Evolutionary conservation across 129 eudicot genomes (phyloP), one percentile per base, ranked within the genome.

Genomic region (Saussurea involucrata): DNA sequence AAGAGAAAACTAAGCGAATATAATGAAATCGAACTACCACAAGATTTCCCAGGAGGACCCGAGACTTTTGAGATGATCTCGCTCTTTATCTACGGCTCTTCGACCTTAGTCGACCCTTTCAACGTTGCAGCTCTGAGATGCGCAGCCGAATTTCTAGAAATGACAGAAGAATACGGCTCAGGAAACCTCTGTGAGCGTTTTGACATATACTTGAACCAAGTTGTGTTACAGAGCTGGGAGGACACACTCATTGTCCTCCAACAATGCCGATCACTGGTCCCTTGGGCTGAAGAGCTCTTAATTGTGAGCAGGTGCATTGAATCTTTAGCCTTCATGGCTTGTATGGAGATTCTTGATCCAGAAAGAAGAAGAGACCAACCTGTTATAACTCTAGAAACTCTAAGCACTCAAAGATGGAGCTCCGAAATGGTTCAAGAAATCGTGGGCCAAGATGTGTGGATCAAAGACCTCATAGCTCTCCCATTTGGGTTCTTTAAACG

Each of bases 261-360:
- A 46, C 88, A 85, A 72, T 87, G 89, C 85, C 97, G 85, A 53
- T 66, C 85, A 9, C 74, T 89, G 60, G 88, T 87, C 78, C 97
- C 98, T 0, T 89, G 86, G 88, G 90, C 98, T 3, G 98, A 95
- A 78, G 92, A 95, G 64, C 89, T 95, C 66, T 87, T 95, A 24
- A 91, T 95, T 40, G 98, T 91, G 77, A 95, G 97, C 78, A 84
- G 97, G 0, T 95, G 98, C 85, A 91, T 95, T 3, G 98, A 95
- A 80, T 89, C 98, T 20, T 85, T 95, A 32, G 97, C 98, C 8
- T 95, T 95, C 80, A 95, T 95, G 98, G 97, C 98, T 73, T 95
- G 96, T 78, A 95, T 91, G 98, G 98, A 95, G 83, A 91, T 95
- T 85, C 98, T 95, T 81, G 98, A 95, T 82, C 98, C 97, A 0